Base-by-base conservation (phyloP, 2,329 filamentous ascomycete species). In the Herpomyces periplanetae region DNA sequence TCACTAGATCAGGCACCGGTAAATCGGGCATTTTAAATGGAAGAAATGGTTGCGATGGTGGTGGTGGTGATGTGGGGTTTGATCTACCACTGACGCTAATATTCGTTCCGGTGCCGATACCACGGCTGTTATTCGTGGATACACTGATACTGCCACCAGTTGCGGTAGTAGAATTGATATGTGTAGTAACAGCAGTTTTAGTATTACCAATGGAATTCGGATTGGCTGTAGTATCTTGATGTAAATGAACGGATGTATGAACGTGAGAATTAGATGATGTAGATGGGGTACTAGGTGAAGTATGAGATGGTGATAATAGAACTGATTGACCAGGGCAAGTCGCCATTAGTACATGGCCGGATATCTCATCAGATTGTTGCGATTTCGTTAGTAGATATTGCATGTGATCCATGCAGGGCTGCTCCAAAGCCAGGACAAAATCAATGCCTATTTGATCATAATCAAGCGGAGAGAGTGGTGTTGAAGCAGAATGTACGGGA, bases 341-440 rank as follows among this genome's bases (percentile, higher is more conserved):
- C 8, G 68, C 65, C 75, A 91, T 91, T 27, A 91, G 45, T 3
- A 68, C 73, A 37, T 96, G 80, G 15, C 75, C 80, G 27, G 65
- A 75, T 16, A 65, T 47, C 23, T 62, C 54, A 38, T 41, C 39
- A 22, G 37, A 32, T 22, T 42, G 45, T 34, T 45, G 37, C 25
- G 44, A 48, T 23, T 45, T 41, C 22, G 48, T 58, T 28, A 73
- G 44, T 24, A 85, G 47, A 40, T 60, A 66, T 29, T 69, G 65
- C 41, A 75, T 51, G 39, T 87, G 71, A 29, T 71, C 58, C 53
- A 85, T 84, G 46, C 80, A 91, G 20, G 73, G 68, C 35, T 62
- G 64, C 45, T 88, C 73, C 38, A 85, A 63, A 65, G 64, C 63
- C 51, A 80, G 52, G 32, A 80, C 66, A 44, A 80, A 75, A 40